phyloP scores from a whole-genome alignment of 2,329 filamentous ascomycete species.

The Elsinoe perseae region DNA sequence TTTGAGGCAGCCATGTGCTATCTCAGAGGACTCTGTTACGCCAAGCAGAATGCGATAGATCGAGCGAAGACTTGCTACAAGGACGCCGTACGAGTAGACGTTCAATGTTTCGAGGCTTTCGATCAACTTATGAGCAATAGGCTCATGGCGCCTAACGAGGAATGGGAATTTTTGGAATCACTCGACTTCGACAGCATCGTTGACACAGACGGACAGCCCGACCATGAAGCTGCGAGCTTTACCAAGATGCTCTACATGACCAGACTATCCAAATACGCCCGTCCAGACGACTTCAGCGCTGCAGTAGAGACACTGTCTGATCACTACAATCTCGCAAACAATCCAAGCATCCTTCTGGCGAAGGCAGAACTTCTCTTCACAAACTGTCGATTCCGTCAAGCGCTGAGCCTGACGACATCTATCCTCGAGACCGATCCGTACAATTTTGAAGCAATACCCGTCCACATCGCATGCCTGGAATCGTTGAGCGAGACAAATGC shows the following conservation, averaged over 20 bases:
- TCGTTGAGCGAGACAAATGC: conserved; percentile 81
- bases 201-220: conserved; percentile 52
- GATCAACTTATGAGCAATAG: conserved; percentile 97
- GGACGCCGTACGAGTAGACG: conserved; percentile 90
- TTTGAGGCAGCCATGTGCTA: conserved; percentile 98
- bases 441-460: conserved; percentile 79
- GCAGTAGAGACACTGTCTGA: conserved; percentile 88
- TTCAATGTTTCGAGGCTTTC: conserved; percentile 97
- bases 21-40: conserved; percentile 83
- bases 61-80: conserved; percentile 98
- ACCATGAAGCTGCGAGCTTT: conserved; percentile 85
- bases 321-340: conserved; percentile 79
- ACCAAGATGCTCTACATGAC: conserved; percentile 96
- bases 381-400: conserved; percentile 86
- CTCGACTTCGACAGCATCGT: conserved; percentile 82
- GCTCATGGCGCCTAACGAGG: conserved; percentile 79
- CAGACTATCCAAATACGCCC: conserved; percentile 87
- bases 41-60: conserved; percentile 95
- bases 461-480: conserved; percentile 85
- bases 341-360: conserved; percentile 83
- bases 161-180: conserved; percentile 80
- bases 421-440: conserved; percentile 80
- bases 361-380: conserved; percentile 89
- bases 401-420: conserved; percentile 71
- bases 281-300: conserved; percentile 70